Evolutionary conservation across 2,329 filamentous ascomycete genomes (phyloP).

Genomic region (Plectosphaerella plurivora): DNA sequence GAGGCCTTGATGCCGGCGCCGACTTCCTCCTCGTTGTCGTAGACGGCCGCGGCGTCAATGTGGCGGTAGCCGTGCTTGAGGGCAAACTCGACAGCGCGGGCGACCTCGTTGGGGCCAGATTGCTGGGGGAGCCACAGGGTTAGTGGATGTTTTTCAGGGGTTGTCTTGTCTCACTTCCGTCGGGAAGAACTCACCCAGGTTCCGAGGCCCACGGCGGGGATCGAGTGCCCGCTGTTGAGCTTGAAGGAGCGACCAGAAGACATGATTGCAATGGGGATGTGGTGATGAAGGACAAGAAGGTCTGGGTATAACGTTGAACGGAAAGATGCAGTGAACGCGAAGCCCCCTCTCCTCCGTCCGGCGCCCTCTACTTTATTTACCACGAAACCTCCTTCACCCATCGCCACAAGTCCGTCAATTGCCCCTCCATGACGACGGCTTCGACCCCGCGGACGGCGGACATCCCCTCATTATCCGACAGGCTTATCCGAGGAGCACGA

Average conservation of each 20-base stretch:
- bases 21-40: slow-evolving; percentile 57
- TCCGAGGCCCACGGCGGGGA: slow-evolving; percentile 25
- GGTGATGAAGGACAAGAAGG: not conserved
- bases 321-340: no score
- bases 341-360: no score
- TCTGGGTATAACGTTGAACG: not conserved
- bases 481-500: not conserved
- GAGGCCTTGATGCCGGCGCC: slow-evolving; percentile 41
- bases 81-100: slow-evolving; percentile 52
- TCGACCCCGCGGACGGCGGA: no score
- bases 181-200: slow-evolving; percentile 21
- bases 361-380: no score
- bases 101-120: slow-evolving; percentile 44
- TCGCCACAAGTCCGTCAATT: not conserved
- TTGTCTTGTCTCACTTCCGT: no score
- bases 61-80: slow-evolving; percentile 54
- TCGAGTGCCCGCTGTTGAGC: slow-evolving; percentile 24
- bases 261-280: slow-evolving; percentile 12
- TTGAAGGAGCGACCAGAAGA: slow-evolving; percentile 18
- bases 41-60: slow-evolving; percentile 58
- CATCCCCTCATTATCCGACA: not conserved
- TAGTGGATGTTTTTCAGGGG: not conserved
- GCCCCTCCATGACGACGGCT: not conserved
- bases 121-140: slow-evolving; percentile 4
- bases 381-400: no score